phyloP scores from a whole-genome alignment of 768 basidiomycete species.

The Rickenella mellea region DNA sequence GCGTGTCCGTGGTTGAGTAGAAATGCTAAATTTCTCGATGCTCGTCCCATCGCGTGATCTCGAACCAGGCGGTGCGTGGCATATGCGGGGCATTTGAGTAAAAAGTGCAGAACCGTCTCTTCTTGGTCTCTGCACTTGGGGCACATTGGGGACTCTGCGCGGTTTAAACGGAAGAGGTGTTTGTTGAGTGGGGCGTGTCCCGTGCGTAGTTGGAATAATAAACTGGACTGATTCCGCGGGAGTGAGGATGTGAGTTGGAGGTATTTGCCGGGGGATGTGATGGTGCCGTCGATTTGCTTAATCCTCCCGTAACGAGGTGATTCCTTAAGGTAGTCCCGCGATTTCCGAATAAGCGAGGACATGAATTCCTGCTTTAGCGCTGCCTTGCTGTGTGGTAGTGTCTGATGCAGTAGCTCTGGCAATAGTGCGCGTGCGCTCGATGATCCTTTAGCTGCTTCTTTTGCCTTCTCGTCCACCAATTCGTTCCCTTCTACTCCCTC shows the following conservation, averaged over 20 bases:
- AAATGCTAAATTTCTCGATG: too few species aligned
- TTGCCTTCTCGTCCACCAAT: conserved; percentile 5
- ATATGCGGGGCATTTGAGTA: conserved; percentile 22
- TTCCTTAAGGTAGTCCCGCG: too few species aligned
- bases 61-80: too few species aligned
- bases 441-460: conserved; percentile 2
- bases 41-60: too few species aligned
- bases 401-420: neutral
- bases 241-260: conserved; percentile 14
- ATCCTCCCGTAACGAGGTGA: too few species aligned
- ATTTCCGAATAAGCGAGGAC: neutral
- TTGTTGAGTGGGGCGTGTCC: conserved; percentile 19
- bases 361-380: conserved; percentile 5
- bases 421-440: neutral
- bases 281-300: neutral
- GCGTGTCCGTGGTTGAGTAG: too few species aligned
- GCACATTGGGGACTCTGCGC: conserved; percentile 18
- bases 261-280: neutral
- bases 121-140: conserved; percentile 12
- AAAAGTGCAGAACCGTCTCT: conserved; percentile 22
- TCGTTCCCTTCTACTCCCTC: conserved; percentile 6
- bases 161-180: conserved; percentile 20
- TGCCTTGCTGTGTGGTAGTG: conserved; percentile 5
- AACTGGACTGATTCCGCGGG: too few species aligned
- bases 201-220: conserved; percentile 24